These are phyloP conservation scores for Kwoniella mangroviensis DNA, from an alignment of 768 basidiomycete species.

Conservation along the genomic window DNA sequence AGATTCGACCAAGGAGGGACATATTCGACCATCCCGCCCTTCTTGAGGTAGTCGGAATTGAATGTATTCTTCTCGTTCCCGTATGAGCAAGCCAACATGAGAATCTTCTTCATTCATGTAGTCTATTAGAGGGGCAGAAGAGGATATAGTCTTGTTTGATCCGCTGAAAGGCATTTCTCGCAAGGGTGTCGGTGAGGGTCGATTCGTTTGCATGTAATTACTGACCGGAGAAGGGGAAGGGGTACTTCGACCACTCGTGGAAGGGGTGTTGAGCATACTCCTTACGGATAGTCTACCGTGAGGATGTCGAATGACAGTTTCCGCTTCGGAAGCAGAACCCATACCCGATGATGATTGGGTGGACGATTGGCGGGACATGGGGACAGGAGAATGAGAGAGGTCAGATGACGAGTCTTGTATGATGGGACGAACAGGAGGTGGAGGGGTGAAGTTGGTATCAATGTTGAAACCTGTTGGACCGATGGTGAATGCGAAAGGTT, in stretches of 20 bases:
- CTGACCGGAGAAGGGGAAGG: not conserved
- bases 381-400: conserved; percentile 6
- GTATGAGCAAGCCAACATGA: conserved; percentile 35
- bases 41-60: conserved; percentile 7
- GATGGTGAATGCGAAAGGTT: conserved; percentile 28
- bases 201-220: not conserved
- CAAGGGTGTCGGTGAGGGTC: not conserved
- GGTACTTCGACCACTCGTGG: not conserved
- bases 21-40: conserved; percentile 13
- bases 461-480: conserved; percentile 29
- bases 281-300: not conserved
- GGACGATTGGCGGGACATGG: conserved; percentile 17
- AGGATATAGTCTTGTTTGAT: conserved; percentile 4
- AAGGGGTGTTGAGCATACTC: conserved; percentile 1
- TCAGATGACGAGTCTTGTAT: conserved; percentile 13
- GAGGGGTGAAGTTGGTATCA: conserved; percentile 8
- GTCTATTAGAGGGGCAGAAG: not conserved
- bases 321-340: conserved; percentile 27
- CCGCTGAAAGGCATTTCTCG: not conserved
- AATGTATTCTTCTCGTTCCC: conserved; percentile 36
- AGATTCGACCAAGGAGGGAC: conserved; percentile 17
- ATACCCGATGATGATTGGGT: conserved; percentile 11
- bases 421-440: not conserved
- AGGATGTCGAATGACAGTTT: conserved; percentile 8
- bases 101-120: conserved; percentile 6